phyloP scores from a whole-genome alignment of 208 protist species.

The Trypanosoma conorhini region DNA sequence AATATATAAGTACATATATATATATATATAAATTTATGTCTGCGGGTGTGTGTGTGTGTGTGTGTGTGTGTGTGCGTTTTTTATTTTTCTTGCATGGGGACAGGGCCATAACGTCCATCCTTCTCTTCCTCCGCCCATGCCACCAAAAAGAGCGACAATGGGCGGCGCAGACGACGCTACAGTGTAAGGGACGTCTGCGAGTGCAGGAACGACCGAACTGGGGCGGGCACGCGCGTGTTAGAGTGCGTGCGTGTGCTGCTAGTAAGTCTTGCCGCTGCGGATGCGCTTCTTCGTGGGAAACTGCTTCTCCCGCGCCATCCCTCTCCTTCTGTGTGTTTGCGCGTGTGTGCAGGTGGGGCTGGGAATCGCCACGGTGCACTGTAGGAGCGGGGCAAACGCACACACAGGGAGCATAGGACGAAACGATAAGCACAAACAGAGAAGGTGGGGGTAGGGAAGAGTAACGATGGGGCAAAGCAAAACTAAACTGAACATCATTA shows the following conservation, averaged over 20 bases:
- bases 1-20: no score
- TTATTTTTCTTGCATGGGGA: not conserved
- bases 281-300: no score
- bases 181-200: not conserved
- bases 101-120: not conserved
- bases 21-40: no score
- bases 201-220: not conserved
- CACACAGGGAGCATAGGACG: not conserved
- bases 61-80: not conserved
- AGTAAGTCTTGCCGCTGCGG: no score
- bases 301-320: no score
- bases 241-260: no score
- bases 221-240: not conserved
- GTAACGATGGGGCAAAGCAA: constrained; percentile 75
- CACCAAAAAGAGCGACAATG: not conserved
- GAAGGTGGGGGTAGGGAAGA: not conserved
- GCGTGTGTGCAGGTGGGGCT: no score
- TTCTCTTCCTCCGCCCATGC: not conserved
- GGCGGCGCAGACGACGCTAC: not conserved
- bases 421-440: not conserved
- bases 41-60: constrained; percentile 1
- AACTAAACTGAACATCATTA: constrained; percentile 81
- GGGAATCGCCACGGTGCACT: no score
- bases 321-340: no score
- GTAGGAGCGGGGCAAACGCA: no score